phyloP scores from a whole-genome alignment of 1,284 basidiomycete species.

The Cryptococcus jaspeensis region DNA sequence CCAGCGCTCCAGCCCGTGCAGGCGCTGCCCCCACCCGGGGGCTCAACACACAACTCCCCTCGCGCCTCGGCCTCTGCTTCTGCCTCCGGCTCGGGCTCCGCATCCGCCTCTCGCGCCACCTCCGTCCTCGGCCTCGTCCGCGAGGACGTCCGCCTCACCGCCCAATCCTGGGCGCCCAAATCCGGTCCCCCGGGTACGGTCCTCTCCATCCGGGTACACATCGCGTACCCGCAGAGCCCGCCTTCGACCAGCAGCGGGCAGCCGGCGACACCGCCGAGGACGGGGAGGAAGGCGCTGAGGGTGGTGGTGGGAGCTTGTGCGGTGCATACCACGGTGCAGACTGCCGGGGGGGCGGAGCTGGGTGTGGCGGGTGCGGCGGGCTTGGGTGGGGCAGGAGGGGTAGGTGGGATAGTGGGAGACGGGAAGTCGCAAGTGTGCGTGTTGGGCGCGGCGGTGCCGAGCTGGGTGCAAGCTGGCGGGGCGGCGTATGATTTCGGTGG shows the following conservation, averaged over 20 bases:
- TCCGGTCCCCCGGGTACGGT: slow-evolving; percentile 32
- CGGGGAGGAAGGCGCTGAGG: slow-evolving; percentile 26
- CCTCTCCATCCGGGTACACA: slow-evolving; percentile 34
- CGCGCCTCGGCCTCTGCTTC: neutral
- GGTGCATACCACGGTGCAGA: slow-evolving; percentile 33
- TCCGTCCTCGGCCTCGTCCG: neutral
- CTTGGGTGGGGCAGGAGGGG: too few species aligned
- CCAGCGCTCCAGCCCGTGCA: slow-evolving; percentile 6
- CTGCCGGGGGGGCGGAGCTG: slow-evolving; percentile 12
- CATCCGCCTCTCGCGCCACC: too few species aligned
- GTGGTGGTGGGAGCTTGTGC: slow-evolving; percentile 34
- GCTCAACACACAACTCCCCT: too few species aligned
- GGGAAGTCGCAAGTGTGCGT: slow-evolving; percentile 24
- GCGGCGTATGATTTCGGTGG: neutral
- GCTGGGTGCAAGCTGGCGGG: slow-evolving; percentile 20
- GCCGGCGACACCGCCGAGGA: slow-evolving; percentile 3
- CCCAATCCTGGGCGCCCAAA: slow-evolving; percentile 26
- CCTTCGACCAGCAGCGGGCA: slow-evolving; percentile 9
- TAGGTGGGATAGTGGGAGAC: too few species aligned
- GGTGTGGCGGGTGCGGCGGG: too few species aligned
- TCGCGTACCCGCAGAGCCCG: slow-evolving; percentile 26
- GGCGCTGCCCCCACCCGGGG: too few species aligned
- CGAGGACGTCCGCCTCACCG: slow-evolving; percentile 13
- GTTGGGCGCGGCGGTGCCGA: slow-evolving; percentile 31
- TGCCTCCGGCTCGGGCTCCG: too few species aligned